Evolutionary conservation across 176 grass and related monocot species (phyloP).

Genomic region (Phoenix dactylifera): DNA sequence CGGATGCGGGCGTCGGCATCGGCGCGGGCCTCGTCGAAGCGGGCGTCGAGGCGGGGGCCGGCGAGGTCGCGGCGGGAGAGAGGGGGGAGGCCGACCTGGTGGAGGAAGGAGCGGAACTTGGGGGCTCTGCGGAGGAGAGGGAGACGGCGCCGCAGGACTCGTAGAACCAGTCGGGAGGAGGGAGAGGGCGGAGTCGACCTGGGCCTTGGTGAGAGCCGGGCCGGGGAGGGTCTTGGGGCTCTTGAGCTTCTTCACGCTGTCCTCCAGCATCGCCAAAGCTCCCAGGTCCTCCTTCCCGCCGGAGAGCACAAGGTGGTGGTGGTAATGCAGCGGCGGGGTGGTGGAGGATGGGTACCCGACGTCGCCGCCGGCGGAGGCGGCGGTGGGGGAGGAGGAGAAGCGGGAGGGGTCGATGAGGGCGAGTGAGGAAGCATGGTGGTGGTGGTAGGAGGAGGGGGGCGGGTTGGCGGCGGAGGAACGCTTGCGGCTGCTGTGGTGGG

Average conservation of each 20-base stretch:
- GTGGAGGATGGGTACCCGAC: constrained; percentile 7
- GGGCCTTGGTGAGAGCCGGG: not conserved
- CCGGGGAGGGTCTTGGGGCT: constrained; percentile 32
- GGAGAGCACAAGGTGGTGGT: constrained; percentile 24
- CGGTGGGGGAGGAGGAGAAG: constrained; percentile 24
- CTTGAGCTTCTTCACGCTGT: constrained; percentile 64
- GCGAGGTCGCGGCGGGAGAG: constrained; percentile 19
- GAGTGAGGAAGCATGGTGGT: not conserved
- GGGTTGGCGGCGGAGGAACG: not conserved
- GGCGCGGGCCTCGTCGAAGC: constrained; percentile 38
- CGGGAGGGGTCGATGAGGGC: constrained; percentile 25
- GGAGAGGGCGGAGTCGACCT: not conserved
- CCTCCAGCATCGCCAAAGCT: constrained; percentile 53
- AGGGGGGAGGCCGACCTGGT: constrained; percentile 3
- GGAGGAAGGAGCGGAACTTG: constrained; percentile 9
- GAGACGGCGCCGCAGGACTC: constrained; percentile 2
- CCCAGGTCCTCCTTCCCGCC: constrained; percentile 48
- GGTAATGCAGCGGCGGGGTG: not conserved
- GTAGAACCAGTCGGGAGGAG: not conserved
- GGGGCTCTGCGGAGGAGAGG: not conserved
- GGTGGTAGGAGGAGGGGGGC: not conserved
- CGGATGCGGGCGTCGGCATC: constrained; percentile 48
- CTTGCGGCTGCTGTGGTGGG: constrained; percentile 3
- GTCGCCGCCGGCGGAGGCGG: constrained; percentile 22
- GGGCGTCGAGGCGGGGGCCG: constrained; percentile 34